Base-by-base conservation (phyloP, 108 stramenopile genomes). In the Nitzschia sp. region DNA sequence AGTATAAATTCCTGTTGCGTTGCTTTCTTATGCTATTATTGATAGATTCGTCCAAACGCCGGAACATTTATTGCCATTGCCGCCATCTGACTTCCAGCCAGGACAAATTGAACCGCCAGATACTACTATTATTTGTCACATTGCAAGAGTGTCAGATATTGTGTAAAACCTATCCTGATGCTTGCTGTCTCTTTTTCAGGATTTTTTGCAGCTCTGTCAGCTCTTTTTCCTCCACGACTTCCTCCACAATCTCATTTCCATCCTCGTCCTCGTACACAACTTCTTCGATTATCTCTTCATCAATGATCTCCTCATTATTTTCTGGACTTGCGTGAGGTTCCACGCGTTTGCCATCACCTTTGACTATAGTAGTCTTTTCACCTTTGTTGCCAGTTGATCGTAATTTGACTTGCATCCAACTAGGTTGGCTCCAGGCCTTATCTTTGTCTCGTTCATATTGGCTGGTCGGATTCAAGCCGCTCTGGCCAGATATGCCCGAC, bases 331-430 rank as follows among this genome's bases (percentile, higher is more conserved):
- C 33, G 17, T 27, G n/a, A 31, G 21, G 25, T 45, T 45, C 44
- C 16, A 19, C 41, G 11, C 19, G 61, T 62, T 58, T 31, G 4
- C 27, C 28, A 26, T 41, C 6, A 41, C 38, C 9, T 41, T 41
- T 6, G 38, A 6, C 13, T 13, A 9, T 41, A 13, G 9, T 41
- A 6, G 38, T 41, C 38, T 41, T 41, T 13, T 41, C 45, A 52
- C 55, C 58, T 25, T 56, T 64, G 16, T n/a, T 38, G 0, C n/a
- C 22, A 17, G 72, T 73, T 21, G 63, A 48, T 28, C 55, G 52
- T n/a, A 73, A 36, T 50, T 73, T 56, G 28, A 66, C 9, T 57
- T 58, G n/a, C 64, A 59, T 73, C 75, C 75, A 76, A 21, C 58
- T 29, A 16, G 75, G 75, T 48, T 76, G 56, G 1, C 55, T 38